Base-by-base conservation (phyloP, 2,329 filamentous ascomycete genomes). In the Fusarium tupiense region DNA sequence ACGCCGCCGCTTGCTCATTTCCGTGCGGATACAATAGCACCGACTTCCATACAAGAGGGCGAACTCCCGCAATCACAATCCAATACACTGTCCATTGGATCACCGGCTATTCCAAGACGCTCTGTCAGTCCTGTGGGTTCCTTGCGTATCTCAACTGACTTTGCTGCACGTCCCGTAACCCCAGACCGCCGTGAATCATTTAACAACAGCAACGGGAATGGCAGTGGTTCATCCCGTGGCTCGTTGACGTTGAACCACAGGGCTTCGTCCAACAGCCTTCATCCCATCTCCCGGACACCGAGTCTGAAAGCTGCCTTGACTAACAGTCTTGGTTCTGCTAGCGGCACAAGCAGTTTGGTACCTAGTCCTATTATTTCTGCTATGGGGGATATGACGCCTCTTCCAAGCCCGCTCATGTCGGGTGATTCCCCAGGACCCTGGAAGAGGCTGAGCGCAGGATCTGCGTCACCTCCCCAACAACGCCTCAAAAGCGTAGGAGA, bases 331-430 rank as follows among this genome's bases (percentile, higher is more conserved):
- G 85, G 87, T 47, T 81, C 85, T 35, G 79, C 82, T 22, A 91
- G 89, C 43, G 86, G 90, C 4, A 87, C 92, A 19, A 92, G 89
- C 77, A 94, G 92, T 8, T 85, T 88, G 37, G 86, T 92, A n/a
- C 89, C 92, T 12, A 95, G 93, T 64, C 93, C 93, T 8, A 89
- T 93, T 73, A 89, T 95, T 62, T 88, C 91, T 67, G 92, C 93
- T 52, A 92, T 95, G 90, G 91, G 91, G 70, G 92, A 94, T 80
- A 85, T 96, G 71, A 96, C 94, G 8, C 93, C 93, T 63, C 84
- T 96, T 40, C 93, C 93, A 6, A 96, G 93, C 29, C 93, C 93
- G 8, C 86, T 95, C 52, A 86, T 92, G 77, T 87, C 87, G 9
- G 85, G 85, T 72, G 90, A 92, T 76, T 93, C 91, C 3, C 89